These are phyloP conservation scores for Saccharomycopsis hybrid DNA, from an alignment of 1,139 yeast species.

Conservation along the genomic window DNA sequence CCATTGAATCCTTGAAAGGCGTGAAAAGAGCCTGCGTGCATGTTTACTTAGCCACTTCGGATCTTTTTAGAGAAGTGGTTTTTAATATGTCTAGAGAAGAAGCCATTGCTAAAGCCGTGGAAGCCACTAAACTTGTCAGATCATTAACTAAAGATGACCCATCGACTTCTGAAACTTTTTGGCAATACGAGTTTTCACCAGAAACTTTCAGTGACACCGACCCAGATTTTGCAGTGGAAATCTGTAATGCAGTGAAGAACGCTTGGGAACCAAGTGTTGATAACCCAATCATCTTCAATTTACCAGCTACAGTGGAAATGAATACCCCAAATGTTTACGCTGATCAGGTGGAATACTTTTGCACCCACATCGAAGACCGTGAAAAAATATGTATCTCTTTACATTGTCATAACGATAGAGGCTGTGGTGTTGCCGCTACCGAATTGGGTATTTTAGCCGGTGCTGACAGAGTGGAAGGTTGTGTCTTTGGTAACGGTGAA, in stretches of 20 bases:
- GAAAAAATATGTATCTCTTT: slow-evolving; percentile 83
- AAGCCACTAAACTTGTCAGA: slow-evolving; percentile 74
- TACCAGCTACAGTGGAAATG: slow-evolving; percentile 98
- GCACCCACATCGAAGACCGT: slow-evolving; percentile 70
- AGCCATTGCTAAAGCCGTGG: slow-evolving; percentile 73
- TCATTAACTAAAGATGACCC: slow-evolving; percentile 88
- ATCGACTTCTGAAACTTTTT: slow-evolving; percentile 57
- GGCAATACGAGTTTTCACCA: slow-evolving; percentile 93
- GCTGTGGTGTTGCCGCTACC: slow-evolving; percentile 97
- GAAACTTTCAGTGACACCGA: slow-evolving; percentile 92
- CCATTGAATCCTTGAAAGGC: slow-evolving; percentile 83
- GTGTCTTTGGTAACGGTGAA: slow-evolving; percentile 96
- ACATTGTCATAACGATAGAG: slow-evolving; percentile 95
- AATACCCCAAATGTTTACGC: slow-evolving; percentile 92
- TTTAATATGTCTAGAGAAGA: slow-evolving; percentile 81
- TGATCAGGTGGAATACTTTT: slow-evolving; percentile 90
- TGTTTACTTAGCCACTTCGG: slow-evolving; percentile 88
- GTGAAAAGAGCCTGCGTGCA: slow-evolving; percentile 89
- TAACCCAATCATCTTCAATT: slow-evolving; percentile 84
- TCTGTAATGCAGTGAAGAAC: slow-evolving; percentile 90
- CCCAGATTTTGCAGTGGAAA: slow-evolving; percentile 71
- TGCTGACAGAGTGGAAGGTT: slow-evolving; percentile 96
- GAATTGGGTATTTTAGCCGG: slow-evolving; percentile 94
- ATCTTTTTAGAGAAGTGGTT: slow-evolving; percentile 83
- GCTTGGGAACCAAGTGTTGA: slow-evolving; percentile 89